Percentiles rank a stretch among this genome's conserved stretches.
phyloP scores from a whole-genome alignment of 257 asterid species.

The Verbascum thapsus region DNA sequence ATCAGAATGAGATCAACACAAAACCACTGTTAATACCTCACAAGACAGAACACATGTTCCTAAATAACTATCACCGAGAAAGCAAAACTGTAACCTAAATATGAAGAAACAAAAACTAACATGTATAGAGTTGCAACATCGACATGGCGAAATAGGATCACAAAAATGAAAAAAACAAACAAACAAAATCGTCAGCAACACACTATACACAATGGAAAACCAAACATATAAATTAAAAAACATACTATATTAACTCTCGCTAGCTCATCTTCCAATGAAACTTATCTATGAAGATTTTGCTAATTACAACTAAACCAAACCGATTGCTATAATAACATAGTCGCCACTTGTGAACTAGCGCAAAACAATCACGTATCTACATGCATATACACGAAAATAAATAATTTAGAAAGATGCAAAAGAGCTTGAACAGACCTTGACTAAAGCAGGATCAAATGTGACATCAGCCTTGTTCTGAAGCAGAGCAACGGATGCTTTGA shows the following conservation, averaged over 20 bases:
- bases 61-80: slow-evolving; percentile 12
- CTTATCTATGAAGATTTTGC: slow-evolving; percentile 13
- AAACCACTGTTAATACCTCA: background rate
- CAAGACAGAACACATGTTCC: background rate
- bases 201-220: background rate
- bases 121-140: background rate
- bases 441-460: slow-evolving; percentile 61
- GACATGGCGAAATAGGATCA: slow-evolving; percentile 13
- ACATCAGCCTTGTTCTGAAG: slow-evolving; percentile 93
- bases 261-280: slow-evolving; percentile 23
- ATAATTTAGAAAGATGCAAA: background rate
- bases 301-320: slow-evolving; percentile 15
- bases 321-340: slow-evolving; percentile 12
- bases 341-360: slow-evolving; percentile 14
- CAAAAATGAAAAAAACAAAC: background rate
- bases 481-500: slow-evolving; percentile 85
- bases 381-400: slow-evolving; percentile 6
- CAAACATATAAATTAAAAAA: slow-evolving; percentile 6
- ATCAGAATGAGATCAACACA: no score
- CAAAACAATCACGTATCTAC: slow-evolving; percentile 11
- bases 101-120: background rate
- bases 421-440: slow-evolving; percentile 65
- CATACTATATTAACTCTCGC: slow-evolving; percentile 2
- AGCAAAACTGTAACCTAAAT: background rate
- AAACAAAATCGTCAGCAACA: no score